phyloP scores from a whole-genome alignment of 2,329 filamentous ascomycete genomes.

The Chalaropsis ovoidea region DNA sequence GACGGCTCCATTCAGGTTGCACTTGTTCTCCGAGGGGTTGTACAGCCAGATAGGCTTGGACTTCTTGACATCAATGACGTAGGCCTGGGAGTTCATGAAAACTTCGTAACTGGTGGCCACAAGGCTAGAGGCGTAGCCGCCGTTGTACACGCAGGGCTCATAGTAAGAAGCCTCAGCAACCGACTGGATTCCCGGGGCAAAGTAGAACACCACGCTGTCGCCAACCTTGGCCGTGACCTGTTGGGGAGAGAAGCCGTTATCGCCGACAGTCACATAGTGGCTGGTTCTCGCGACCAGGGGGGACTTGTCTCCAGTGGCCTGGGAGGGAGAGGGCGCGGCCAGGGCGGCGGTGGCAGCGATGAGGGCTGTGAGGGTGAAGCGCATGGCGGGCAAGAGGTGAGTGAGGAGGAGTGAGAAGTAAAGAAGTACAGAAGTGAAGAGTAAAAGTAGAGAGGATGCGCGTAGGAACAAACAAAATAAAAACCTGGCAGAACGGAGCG shows the following conservation, averaged over 20 bases:
- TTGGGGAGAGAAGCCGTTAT: too few species aligned
- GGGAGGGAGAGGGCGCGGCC: not conserved
- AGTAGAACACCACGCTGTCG: not conserved
- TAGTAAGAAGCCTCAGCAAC: not conserved
- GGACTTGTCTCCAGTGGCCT: not conserved
- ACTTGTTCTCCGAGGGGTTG: not conserved
- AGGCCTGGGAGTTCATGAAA: too few species aligned
- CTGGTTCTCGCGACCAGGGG: not conserved
- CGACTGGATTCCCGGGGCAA: not conserved
- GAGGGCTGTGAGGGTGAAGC: slow-evolving; percentile 22
- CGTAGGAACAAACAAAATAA: too few species aligned
- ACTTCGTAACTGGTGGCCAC: not conserved
- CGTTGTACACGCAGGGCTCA: not conserved
- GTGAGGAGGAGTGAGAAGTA: too few species aligned
- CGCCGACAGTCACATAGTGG: too few species aligned
- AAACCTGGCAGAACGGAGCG: too few species aligned
- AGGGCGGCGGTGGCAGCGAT: not conserved
- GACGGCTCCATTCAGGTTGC: slow-evolving; percentile 28
- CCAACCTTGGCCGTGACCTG: too few species aligned
- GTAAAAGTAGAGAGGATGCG: too few species aligned
- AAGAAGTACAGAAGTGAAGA: too few species aligned
- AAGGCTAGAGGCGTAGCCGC: not conserved
- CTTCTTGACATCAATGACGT: slow-evolving; percentile 30
- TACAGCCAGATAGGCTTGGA: not conserved
- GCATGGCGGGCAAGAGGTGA: slow-evolving; percentile 24